A percentile compares a stretch with the other conserved stretches of the same genome.
Evolutionary conservation across 2,329 filamentous ascomycete genomes (phyloP).

Genomic region (Venturiaceae sp.): DNA sequence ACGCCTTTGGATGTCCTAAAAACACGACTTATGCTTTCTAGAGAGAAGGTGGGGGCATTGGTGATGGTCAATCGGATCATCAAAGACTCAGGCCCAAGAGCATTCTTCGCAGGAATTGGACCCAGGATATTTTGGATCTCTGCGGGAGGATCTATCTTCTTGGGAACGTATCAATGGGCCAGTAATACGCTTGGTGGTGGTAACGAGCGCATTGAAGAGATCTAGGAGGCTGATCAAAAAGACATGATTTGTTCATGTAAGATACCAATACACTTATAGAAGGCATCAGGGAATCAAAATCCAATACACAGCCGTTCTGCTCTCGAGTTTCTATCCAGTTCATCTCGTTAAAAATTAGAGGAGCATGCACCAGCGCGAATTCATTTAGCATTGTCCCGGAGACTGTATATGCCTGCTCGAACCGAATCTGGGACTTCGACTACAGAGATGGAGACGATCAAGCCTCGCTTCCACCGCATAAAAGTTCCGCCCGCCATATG

Average conservation of each 20-base stretch:
- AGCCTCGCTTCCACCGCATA: too few species aligned
- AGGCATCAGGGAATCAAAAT: background rate
- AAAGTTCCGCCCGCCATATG: too few species aligned
- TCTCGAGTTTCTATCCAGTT: too few species aligned
- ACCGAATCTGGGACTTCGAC: too few species aligned
- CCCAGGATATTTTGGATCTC: conserved; percentile 93
- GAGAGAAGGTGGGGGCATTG: conserved; percentile 51
- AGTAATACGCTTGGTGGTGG: conserved; percentile 44
- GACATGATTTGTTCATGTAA: background rate
- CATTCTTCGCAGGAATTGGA: conserved; percentile 68
- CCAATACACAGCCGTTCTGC: too few species aligned
- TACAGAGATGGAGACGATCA: too few species aligned
- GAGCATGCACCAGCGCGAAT: too few species aligned
- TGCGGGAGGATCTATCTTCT: conserved; percentile 84
- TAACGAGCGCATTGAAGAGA: background rate
- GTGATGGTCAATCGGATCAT: conserved; percentile 56
- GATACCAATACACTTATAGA: background rate
- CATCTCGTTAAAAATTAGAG: too few species aligned
- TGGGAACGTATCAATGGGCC: conserved; percentile 87
- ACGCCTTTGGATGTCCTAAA: conserved; percentile 95
- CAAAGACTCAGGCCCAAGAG: conserved; percentile 51
- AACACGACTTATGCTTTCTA: conserved; percentile 88
- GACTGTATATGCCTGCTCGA: too few species aligned
- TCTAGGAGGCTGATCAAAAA: background rate
- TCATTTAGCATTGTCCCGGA: too few species aligned